phyloP scores from a whole-genome alignment of 345 rosid genomes.

The Pugionium cornutum region DNA sequence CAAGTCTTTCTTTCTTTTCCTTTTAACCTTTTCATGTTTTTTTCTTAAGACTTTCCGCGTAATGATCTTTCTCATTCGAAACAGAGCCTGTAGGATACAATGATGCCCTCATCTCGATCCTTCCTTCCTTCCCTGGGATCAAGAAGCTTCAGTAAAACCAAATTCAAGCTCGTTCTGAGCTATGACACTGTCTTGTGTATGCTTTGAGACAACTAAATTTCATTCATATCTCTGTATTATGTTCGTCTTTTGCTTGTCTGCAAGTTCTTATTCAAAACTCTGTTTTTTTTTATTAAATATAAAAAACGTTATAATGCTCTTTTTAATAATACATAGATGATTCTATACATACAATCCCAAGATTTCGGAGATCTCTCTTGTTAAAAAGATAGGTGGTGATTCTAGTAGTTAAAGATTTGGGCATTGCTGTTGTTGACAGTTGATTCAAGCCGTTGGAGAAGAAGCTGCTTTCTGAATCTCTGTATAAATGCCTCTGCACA shows the following conservation, averaged over 20 bases:
- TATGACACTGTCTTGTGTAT: conserved; percentile 33
- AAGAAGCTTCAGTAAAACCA: conserved; percentile 71
- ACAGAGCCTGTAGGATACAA: conserved; percentile 90
- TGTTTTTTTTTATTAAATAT: conserved; percentile 6
- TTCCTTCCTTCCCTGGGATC: conserved; percentile 88
- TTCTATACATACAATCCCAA: conserved; percentile 14
- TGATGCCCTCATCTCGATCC: conserved; percentile 79
- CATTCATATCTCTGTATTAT: conserved; percentile 26
- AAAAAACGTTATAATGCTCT: background rate
- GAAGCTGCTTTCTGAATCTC: too few species aligned
- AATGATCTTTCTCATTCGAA: conserved; percentile 11
- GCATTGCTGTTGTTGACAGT: conserved; percentile 37
- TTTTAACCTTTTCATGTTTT: background rate
- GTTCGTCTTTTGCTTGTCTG: conserved; percentile 17
- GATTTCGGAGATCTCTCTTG: conserved; percentile 2
- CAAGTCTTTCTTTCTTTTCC: conserved; percentile 38
- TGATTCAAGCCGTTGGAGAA: conserved; percentile 58
- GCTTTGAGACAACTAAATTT: conserved; percentile 29
- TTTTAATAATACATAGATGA: conserved; percentile 24
- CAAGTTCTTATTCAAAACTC: conserved; percentile 14
- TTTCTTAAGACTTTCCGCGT: background rate
- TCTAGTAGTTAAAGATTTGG: conserved; percentile 15
- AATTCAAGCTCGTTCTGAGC: conserved; percentile 26
- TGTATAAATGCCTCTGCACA: conserved; percentile 58
- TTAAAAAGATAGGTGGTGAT: background rate